phyloP scores from a whole-genome alignment of 768 basidiomycete genomes.

The Leccinellum luteum region DNA sequence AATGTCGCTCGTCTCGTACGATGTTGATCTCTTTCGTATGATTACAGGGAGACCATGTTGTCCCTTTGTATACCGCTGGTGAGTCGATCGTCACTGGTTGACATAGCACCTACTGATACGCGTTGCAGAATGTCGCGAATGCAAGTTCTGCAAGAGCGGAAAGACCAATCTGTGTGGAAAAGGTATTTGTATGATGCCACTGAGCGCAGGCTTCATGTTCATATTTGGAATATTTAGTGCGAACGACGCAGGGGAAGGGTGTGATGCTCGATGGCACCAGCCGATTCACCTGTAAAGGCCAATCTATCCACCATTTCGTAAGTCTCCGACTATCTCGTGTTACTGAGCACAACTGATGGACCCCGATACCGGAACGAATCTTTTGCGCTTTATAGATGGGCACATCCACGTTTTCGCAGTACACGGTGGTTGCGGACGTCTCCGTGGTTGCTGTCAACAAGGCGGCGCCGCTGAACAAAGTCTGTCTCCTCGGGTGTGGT shows the following conservation, averaged over 20 bases:
- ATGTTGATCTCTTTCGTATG: not conserved
- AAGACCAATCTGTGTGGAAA: slow-evolving; percentile 99
- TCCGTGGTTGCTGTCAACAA: slow-evolving; percentile 90
- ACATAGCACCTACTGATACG: not conserved
- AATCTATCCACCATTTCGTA: slow-evolving; percentile 90
- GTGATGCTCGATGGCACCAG: slow-evolving; percentile 88
- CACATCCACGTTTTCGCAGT: slow-evolving; percentile 98
- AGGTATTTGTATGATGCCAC: slow-evolving; percentile 44
- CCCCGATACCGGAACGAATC: not conserved
- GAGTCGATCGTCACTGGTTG: slow-evolving; percentile 11
- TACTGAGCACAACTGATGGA: not conserved
- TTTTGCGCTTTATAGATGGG: slow-evolving; percentile 72
- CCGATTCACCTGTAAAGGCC: slow-evolving; percentile 88
- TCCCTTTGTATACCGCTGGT: slow-evolving; percentile 96
- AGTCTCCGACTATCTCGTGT: slow-evolving; percentile 28
- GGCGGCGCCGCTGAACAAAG: slow-evolving; percentile 87
- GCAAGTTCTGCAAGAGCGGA: slow-evolving; percentile 98
- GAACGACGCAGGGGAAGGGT: slow-evolving; percentile 90
- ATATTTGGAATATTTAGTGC: slow-evolving; percentile 50
- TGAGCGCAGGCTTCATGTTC: not conserved
- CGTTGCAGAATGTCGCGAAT: slow-evolving; percentile 80
- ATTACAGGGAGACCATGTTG: slow-evolving; percentile 85
- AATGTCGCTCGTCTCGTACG: not conserved
- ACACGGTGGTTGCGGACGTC: slow-evolving; percentile 96
- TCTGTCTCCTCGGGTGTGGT: slow-evolving; percentile 95